Evolutionary conservation across 2,329 filamentous ascomycete genomes (phyloP), one percentile per base, ranked within the genome.

Genomic region (Trichophyton equinum): DNA sequence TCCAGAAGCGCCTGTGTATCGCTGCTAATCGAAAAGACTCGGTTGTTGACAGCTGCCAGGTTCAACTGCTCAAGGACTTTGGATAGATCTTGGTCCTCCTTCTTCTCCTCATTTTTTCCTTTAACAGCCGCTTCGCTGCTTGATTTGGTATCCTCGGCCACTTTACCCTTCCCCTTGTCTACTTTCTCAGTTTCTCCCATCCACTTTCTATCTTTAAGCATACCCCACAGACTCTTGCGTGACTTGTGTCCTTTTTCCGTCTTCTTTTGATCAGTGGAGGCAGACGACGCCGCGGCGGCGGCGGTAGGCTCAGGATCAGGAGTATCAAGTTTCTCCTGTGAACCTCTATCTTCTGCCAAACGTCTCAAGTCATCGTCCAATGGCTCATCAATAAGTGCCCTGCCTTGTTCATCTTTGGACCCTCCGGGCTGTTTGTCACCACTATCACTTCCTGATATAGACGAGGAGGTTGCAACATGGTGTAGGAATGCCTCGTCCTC

Each of bases 41-140:
- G 86, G 76, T 95, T 94, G 77, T 95, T 91, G 65, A 87, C 82
- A 4, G 89, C 88, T 4, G 87, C 83, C 36, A 95, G 83, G 70
- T 95, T 91, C 63, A 99, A 81, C 51, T 88, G 83, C 69, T 95
- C 88, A 30, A 99, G 85, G 22, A 96, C 84, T 33, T 83, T 81
- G 44, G 83, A 83, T 62, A 97, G 83, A 67, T 96, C 94, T 60
- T 83, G 78, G 63, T 85, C 78, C 68, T 90, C 85, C 66, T 81
- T 78, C 62, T 80, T 73, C n/a, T 72, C 68, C 73, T 78, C 61
- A 64, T 75, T 64, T 66, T 66, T 47, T 71, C 71, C 64, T 49
- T 62, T 59, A 42, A 25, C 42, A 18, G 36, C 42, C 11, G 4
- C 9, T 8, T 30, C 22, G 56, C 13, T 20, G 30, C 30, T 13